phyloP scores from a whole-genome alignment of 192 early-diverging fungal species.

The Backusella morwellensis region DNA sequence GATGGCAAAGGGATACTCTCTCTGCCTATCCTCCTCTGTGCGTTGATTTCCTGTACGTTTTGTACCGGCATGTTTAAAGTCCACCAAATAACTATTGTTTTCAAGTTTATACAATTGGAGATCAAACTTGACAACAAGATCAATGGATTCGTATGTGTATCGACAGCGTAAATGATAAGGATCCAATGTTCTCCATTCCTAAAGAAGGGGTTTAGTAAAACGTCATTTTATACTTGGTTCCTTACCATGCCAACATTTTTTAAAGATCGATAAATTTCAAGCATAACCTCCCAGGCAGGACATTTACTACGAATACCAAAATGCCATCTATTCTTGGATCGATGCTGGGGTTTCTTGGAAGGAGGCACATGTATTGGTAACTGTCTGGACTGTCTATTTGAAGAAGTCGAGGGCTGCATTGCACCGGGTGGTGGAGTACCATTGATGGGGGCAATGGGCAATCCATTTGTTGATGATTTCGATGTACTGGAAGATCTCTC shows the following conservation, averaged over 20 bases:
- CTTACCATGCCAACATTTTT: slow-evolving; percentile 82
- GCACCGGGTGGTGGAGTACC: slow-evolving; percentile 31
- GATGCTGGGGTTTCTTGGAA: slow-evolving; percentile 26
- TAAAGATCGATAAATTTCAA: slow-evolving; percentile 93
- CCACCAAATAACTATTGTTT: slow-evolving; percentile 88
- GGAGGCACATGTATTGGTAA: slow-evolving; percentile 16
- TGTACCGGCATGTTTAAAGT: slow-evolving; percentile 84
- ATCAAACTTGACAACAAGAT: slow-evolving; percentile 82
- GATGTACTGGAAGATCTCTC: neutral
- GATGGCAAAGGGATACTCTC: neutral
- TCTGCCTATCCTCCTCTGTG: neutral
- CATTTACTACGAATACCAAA: slow-evolving; percentile 95
- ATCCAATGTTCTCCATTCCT: slow-evolving; percentile 90
- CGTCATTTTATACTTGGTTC: neutral
- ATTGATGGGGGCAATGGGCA: slow-evolving; percentile 19
- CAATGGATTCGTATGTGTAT: slow-evolving; percentile 51
- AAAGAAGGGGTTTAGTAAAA: neutral
- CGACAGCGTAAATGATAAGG: slow-evolving; percentile 81
- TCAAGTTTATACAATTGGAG: slow-evolving; percentile 95
- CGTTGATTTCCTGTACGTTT: neutral
- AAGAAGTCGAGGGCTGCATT: slow-evolving; percentile 25
- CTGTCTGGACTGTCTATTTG: slow-evolving; percentile 17
- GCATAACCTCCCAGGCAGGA: slow-evolving; percentile 94
- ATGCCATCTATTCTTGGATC: slow-evolving; percentile 88
- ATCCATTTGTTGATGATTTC: neutral